phyloP scores from a whole-genome alignment of 2,329 filamentous ascomycete genomes.

The Paradendryphiella salina region DNA sequence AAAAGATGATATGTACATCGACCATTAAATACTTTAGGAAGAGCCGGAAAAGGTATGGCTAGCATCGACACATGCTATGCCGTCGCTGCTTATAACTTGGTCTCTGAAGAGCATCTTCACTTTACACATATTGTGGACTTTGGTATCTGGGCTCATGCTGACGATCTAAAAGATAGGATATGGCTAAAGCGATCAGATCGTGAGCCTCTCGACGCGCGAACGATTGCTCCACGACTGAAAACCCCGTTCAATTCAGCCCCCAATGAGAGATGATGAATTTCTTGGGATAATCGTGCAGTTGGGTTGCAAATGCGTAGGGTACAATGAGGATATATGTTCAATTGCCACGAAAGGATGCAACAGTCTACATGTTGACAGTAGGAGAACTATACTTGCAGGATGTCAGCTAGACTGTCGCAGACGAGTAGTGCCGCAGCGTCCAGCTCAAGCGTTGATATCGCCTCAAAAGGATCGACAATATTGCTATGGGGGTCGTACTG shows the following conservation, averaged over 20 bases:
- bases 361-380: neutral
- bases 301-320: no score
- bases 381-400: neutral
- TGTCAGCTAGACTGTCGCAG: conserved; percentile 1
- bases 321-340: neutral
- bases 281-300: neutral
- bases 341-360: neutral
- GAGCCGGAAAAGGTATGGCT: conserved; percentile 58
- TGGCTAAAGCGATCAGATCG: no score
- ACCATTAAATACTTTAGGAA: conserved; percentile 52
- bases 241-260: neutral
- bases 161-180: conserved; percentile 3
- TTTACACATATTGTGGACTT: neutral
- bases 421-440: conserved; percentile 21
- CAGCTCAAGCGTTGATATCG: conserved; percentile 21
- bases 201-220: neutral
- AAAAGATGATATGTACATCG: conserved; percentile 43
- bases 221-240: neutral
- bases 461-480: conserved; percentile 1
- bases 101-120: conserved; percentile 45
- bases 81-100: conserved; percentile 56
- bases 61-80: conserved; percentile 55
- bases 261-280: neutral
- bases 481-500: conserved; percentile 1
- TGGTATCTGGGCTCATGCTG: neutral